Evolutionary conservation across 306 rosid genomes (phyloP), one percentile per base, ranked within the genome.

Genomic region (Quercus mongolica): DNA sequence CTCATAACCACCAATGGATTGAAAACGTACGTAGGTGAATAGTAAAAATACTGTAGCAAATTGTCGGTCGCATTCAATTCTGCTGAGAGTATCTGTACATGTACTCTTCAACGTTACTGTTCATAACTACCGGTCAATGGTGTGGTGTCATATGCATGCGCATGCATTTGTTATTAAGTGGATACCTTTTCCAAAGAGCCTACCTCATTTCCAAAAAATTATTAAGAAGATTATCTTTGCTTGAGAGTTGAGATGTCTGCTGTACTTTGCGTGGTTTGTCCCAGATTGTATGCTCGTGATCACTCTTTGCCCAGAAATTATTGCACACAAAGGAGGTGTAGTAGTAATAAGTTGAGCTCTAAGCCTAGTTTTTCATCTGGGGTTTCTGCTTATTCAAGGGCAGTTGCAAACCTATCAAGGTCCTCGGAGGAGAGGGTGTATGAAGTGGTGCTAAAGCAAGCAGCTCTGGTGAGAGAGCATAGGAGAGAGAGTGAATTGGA

Each of bases 391-490:
- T 78, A 84, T 44, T 84, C 98, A 20, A 85, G 87, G 44, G 91
- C 87, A 7, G 81, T 88, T 5, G 92, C 89, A 0, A 64, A 84
- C 74, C 90, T 97, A 28, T 68, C 91, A 26, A 88, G 97, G 51
- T 84, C 99, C 5, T 91, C 97, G 5, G 99, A 88, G 62, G 94
- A 94, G 85, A 94, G 78, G 82, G 99, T 94, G 31, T 94, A 94
- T 80, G 94, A 92, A 56, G 97, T 92, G 18, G 99, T 94, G 76
- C 78, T 91, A 74, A 94, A 84, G 82, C 99, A 92, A 80, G 99
- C 99, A 67, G 96, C 97, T 62, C 74, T 92, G 19, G 90, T 91
- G 0, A 91, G 76, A 67, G 88, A 90, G 44, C 87, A 83, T 52
- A 78, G 67, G 12, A 59, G 18, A 38, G 80, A 83, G 84, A 79